Conservation (phyloP, 306 rosid genomes). For the Senna siamea region DNA sequence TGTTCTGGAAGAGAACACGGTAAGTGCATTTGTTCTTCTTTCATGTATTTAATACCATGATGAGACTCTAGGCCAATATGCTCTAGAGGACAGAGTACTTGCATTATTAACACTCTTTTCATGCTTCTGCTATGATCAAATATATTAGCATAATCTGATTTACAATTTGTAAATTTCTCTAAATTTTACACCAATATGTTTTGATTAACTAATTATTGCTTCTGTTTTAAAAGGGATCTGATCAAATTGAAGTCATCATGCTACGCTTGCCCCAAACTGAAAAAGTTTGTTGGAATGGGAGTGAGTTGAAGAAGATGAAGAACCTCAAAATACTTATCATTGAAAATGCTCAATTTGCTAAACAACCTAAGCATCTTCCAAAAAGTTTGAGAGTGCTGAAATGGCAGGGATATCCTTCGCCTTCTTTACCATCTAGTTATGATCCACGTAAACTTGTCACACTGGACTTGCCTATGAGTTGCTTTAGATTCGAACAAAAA, state of each 20-base stretch:
- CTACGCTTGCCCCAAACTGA: neutral
- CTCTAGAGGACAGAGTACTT: too few relatives aligned
- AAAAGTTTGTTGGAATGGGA: neutral
- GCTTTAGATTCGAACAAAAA: neutral
- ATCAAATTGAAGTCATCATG: neutral
- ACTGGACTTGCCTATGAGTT: neutral
- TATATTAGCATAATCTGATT: too few relatives aligned
- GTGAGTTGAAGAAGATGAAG: neutral
- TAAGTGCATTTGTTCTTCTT: too few relatives aligned
- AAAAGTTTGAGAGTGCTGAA: too few relatives aligned
- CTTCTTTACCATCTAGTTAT: neutral
- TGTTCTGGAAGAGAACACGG: too few relatives aligned
- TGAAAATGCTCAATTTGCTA: neutral
- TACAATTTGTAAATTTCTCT: too few relatives aligned
- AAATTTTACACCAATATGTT: too few relatives aligned
- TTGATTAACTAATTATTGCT: too few relatives aligned
- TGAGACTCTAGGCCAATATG: too few relatives aligned
- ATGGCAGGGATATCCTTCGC: neutral
- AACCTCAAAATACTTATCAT: conserved; percentile 3
- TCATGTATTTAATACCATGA: too few relatives aligned
- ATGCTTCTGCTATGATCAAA: too few relatives aligned
- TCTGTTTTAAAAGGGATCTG: neutral
- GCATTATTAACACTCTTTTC: too few relatives aligned
- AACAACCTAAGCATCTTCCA: neutral
- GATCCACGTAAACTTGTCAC: neutral